phyloP scores from a whole-genome alignment of 2,329 filamentous ascomycete genomes.

The Canariomyces notabilis region DNA sequence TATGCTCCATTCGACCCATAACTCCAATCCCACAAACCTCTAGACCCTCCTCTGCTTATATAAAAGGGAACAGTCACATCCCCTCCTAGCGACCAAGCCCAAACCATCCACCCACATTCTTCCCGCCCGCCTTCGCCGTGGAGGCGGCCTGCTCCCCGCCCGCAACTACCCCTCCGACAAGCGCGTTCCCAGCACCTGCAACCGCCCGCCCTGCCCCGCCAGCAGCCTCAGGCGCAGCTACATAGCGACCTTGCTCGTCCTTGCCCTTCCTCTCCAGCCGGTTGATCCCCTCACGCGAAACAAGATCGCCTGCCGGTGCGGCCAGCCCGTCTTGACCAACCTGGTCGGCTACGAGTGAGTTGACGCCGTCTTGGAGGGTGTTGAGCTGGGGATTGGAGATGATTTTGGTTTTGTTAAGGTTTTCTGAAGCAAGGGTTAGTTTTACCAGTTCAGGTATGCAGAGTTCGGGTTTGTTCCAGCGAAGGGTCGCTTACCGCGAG shows the following conservation, averaged over 20 bases:
- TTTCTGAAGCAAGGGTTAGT: conserved; percentile 40
- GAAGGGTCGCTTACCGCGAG: conserved; percentile 50
- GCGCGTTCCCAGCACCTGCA: neutral
- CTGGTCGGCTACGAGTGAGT: conserved; percentile 58
- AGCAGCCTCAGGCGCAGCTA: conserved; percentile 16
- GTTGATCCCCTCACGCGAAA: conserved; percentile 62
- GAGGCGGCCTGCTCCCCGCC: neutral
- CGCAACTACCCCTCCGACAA: neutral
- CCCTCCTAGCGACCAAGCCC: conserved; percentile 4
- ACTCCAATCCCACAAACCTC: too few species aligned
- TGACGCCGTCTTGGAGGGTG: conserved; percentile 61
- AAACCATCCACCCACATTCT: neutral
- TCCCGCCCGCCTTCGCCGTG: neutral
- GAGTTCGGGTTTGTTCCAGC: neutral
- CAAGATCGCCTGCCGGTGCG: conserved; percentile 57
- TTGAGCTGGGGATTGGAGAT: conserved; percentile 63
- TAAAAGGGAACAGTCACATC: neutral
- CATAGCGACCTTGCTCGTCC: conserved; percentile 52
- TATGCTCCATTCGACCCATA: too few species aligned
- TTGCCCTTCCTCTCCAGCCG: conserved; percentile 59
- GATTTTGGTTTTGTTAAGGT: conserved; percentile 64
- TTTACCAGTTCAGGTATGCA: neutral
- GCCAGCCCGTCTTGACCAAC: conserved; percentile 63
- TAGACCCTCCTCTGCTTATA: neutral
- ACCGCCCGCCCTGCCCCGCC: conserved; percentile 8